phyloP scores from a whole-genome alignment of 2,329 filamentous ascomycete genomes.

The Calonectria pauciramosa region DNA sequence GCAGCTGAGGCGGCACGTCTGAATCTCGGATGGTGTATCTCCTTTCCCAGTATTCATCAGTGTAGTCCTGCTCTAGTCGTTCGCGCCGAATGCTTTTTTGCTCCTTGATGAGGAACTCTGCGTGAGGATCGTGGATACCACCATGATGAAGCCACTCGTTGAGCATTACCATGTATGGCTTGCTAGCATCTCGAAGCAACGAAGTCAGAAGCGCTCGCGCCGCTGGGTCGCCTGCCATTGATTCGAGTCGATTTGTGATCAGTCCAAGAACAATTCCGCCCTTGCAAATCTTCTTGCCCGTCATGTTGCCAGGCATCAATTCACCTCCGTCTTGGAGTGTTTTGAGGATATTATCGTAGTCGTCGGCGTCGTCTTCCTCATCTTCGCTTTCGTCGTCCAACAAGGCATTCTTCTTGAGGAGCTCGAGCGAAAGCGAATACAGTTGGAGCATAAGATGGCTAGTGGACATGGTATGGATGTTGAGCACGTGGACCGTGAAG shows the following conservation, averaged over 20 bases:
- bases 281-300: constrained; percentile 93
- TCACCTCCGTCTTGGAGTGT: constrained; percentile 90
- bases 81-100: constrained; percentile 95
- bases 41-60: constrained; percentile 99
- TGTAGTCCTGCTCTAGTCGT: constrained; percentile 94
- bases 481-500: constrained; percentile 94
- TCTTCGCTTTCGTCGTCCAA: constrained; percentile 85
- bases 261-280: constrained; percentile 95
- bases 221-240: constrained; percentile 93
- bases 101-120: constrained; percentile 95
- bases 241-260: constrained; percentile 85
- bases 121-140: constrained; percentile 92
- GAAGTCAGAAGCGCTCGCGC: constrained; percentile 86
- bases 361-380: constrained; percentile 80
- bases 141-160: constrained; percentile 99
- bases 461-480: constrained; percentile 91
- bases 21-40: constrained; percentile 94
- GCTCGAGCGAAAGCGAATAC: constrained; percentile 87
- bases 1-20: constrained; percentile 91
- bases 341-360: constrained; percentile 94
- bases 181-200: constrained; percentile 87
- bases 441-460: constrained; percentile 92
- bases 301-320: constrained; percentile 81
- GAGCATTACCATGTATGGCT: constrained; percentile 97
- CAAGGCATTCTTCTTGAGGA: constrained; percentile 89